phyloP scores from a whole-genome alignment of 306 rosid genomes.

The Sechiopsis laciniata region DNA sequence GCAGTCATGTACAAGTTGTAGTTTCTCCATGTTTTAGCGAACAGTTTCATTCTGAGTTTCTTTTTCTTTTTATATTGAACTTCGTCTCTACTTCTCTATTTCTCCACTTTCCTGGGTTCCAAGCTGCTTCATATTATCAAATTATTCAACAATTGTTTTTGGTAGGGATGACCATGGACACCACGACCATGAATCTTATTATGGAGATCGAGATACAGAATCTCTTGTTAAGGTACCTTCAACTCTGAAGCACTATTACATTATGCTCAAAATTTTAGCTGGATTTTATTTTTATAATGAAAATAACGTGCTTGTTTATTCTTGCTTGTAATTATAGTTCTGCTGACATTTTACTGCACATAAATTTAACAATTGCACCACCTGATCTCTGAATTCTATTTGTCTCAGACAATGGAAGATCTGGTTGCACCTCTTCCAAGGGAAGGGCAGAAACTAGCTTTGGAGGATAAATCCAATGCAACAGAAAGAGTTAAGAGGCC shows the following conservation, averaged over 20 bases:
- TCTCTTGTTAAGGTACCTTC: constrained; percentile 66
- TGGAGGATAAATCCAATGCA: constrained; percentile 53
- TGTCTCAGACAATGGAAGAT: constrained; percentile 61
- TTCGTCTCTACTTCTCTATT: not conserved
- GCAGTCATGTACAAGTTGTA: not conserved
- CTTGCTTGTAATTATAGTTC: not conserved
- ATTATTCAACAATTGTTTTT: constrained; percentile 23
- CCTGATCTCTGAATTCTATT: constrained; percentile 28
- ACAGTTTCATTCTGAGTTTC: not conserved
- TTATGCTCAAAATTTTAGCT: not conserved
- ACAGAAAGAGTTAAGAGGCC: constrained; percentile 60
- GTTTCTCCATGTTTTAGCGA: not conserved
- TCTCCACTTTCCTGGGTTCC: not conserved
- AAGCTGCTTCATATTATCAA: constrained; percentile 16
- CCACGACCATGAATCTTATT: constrained; percentile 91
- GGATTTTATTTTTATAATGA: not conserved
- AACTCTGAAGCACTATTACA: constrained; percentile 7
- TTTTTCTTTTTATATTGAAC: not conserved
- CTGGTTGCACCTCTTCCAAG: constrained; percentile 55
- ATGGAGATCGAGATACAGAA: constrained; percentile 93
- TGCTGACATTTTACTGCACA: not conserved
- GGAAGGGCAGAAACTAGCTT: constrained; percentile 47
- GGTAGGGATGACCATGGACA: constrained; percentile 85
- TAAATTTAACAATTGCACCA: constrained; percentile 16
- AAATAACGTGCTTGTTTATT: not conserved